Evolutionary conservation across 805 yeast genomes (phyloP).

Genomic region (Candida suzukii): DNA sequence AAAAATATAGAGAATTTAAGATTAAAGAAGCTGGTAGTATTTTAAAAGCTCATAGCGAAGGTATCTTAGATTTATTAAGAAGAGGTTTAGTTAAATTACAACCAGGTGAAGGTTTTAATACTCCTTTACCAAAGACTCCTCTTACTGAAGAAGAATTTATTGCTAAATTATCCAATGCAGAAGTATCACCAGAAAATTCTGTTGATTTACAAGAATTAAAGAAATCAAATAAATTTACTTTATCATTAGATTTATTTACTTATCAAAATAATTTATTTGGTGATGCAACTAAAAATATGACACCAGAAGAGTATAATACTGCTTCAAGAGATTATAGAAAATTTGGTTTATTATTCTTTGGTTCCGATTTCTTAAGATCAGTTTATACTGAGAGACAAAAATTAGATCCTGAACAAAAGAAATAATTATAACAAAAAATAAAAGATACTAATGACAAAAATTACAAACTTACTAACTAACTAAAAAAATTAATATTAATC

Average conservation of each 20-base stretch:
- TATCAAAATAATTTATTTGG: constrained; percentile 44
- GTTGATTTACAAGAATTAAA: constrained; percentile 24
- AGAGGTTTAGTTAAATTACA: constrained; percentile 55
- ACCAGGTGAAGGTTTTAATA: constrained; percentile 80
- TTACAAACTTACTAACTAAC: too few species aligned
- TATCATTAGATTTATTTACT: constrained; percentile 51
- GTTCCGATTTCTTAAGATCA: constrained; percentile 32
- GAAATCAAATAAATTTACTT: constrained; percentile 38
- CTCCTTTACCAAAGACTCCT: constrained; percentile 20
- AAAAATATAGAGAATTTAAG: constrained; percentile 54
- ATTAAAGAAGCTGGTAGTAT: constrained; percentile 68
- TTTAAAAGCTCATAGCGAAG: constrained; percentile 68
- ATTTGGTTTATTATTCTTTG: constrained; percentile 48
- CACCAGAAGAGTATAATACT: constrained; percentile 27
- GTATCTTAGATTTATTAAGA: constrained; percentile 53
- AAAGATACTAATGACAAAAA: neutral
- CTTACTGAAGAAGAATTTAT: constrained; percentile 26
- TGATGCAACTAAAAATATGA: constrained; percentile 28
- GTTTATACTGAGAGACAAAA: constrained; percentile 34
- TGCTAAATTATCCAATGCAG: constrained; percentile 11
- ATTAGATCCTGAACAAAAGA: constrained; percentile 21
- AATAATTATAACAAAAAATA: constrained; percentile 3
- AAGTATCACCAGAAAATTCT: neutral
- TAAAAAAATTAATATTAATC: too few species aligned
- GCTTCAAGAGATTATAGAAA: constrained; percentile 58